These are phyloP conservation scores for Linnemannia elongata DNA, from an alignment of 192 early-diverging fungal species.

Conservation along the genomic window DNA sequence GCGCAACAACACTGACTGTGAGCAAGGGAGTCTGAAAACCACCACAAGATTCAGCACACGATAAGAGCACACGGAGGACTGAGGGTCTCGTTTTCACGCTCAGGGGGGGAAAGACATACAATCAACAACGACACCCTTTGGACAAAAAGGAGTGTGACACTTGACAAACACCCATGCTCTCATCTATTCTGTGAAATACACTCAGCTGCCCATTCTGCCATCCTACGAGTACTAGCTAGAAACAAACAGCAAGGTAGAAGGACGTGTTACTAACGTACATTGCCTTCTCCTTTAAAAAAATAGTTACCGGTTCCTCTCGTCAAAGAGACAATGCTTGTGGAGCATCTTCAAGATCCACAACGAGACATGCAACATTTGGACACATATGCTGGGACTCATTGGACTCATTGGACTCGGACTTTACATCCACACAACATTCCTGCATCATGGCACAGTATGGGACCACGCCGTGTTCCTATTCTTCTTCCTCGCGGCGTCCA, in stretches of 20 bases:
- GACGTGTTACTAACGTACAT: neutral
- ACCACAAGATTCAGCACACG: neutral
- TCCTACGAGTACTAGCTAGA: neutral
- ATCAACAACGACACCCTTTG: neutral
- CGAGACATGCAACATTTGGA: slow-evolving; percentile 79
- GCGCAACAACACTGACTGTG: neutral
- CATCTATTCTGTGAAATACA: neutral
- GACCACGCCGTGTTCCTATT: slow-evolving; percentile 63
- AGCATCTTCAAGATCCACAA: slow-evolving; percentile 77
- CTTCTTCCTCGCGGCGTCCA: slow-evolving; percentile 70
- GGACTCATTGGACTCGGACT: slow-evolving; percentile 67
- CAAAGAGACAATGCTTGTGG: slow-evolving; percentile 63
- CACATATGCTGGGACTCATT: slow-evolving; percentile 70
- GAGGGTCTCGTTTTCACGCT: neutral
- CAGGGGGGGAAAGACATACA: neutral
- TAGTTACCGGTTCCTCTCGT: slow-evolving; percentile 68
- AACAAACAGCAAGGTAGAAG: neutral
- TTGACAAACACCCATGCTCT: neutral
- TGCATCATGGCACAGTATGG: slow-evolving; percentile 38
- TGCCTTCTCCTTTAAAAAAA: neutral
- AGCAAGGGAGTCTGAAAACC: neutral
- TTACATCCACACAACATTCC: slow-evolving; percentile 57
- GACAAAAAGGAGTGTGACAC: neutral
- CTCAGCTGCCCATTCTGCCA: neutral
- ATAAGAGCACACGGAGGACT: neutral